These are phyloP conservation scores for Daldinia vernicosa DNA, from an alignment of 495 filamentous ascomycete species.

Conservation along the genomic window DNA sequence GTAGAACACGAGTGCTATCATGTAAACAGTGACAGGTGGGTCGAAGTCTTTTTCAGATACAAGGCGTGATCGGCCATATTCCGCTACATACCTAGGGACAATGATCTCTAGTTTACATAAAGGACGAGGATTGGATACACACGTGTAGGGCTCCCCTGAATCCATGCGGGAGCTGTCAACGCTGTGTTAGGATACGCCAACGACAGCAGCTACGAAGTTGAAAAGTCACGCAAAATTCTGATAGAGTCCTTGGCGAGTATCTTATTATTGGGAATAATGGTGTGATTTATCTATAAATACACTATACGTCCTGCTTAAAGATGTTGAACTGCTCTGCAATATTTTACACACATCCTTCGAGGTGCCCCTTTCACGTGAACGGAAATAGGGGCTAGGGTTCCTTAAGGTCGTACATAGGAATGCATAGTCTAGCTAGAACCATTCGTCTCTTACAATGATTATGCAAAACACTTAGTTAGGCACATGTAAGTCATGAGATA, in stretches of 20 bases:
- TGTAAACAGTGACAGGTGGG: slow-evolving; percentile 9
- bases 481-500: neutral
- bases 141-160: neutral
- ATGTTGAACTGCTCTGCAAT: neutral
- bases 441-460: neutral
- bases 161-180: neutral
- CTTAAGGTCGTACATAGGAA: neutral
- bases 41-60: neutral
- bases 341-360: neutral
- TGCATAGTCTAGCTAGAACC: neutral
- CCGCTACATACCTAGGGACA: neutral
- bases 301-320: neutral
- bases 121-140: neutral
- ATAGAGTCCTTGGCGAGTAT: neutral
- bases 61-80: neutral
- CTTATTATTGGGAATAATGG: neutral
- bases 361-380: neutral
- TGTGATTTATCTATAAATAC: slow-evolving; percentile 1
- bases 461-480: neutral
- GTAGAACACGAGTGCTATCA: neutral
- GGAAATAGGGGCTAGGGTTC: neutral
- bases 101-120: neutral
- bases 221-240: neutral
- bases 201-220: neutral
- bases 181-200: neutral